A percentile compares a stretch with the other conserved stretches of the same genome.
Evolutionary conservation across 768 basidiomycete genomes (phyloP).

Genomic region (Rhodotorula kratochvilovae): DNA sequence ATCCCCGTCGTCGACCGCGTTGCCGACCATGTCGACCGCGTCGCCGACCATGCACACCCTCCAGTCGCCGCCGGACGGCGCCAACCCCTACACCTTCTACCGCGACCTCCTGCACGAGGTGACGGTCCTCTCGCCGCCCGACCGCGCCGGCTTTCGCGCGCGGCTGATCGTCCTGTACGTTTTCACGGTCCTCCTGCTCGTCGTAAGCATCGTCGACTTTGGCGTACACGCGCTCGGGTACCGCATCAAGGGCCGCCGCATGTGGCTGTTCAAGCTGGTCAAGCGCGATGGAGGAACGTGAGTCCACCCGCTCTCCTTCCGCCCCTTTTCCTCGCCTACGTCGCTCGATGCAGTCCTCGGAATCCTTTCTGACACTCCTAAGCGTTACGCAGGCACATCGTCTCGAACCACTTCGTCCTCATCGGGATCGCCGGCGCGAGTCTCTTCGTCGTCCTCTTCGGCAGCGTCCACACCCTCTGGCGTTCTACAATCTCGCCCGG

Average conservation of each 20-base stretch:
- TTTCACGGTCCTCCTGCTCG: neutral
- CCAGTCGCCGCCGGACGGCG: neutral
- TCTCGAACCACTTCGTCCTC: slow-evolving; percentile 2
- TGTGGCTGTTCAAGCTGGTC: neutral
- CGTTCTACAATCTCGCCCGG: neutral
- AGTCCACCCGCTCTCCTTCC: neutral
- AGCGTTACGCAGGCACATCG: neutral
- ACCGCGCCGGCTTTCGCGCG: neutral
- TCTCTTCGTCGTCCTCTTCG: neutral
- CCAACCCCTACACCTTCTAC: neutral
- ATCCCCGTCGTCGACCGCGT: neutral
- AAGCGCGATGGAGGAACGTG: neutral
- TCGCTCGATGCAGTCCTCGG: no score
- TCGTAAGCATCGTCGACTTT: neutral
- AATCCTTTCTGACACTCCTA: no score
- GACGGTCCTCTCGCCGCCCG: neutral
- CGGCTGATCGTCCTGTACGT: neutral
- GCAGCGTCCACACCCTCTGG: neutral
- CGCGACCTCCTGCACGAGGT: neutral
- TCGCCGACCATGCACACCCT: neutral
- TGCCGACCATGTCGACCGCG: neutral
- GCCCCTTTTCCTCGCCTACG: neutral
- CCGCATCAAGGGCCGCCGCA: neutral
- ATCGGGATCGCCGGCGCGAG: neutral
- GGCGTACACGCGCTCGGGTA: neutral